Evolutionary conservation across 257 asterid species (phyloP).

Genomic region (Lycium barbarum): DNA sequence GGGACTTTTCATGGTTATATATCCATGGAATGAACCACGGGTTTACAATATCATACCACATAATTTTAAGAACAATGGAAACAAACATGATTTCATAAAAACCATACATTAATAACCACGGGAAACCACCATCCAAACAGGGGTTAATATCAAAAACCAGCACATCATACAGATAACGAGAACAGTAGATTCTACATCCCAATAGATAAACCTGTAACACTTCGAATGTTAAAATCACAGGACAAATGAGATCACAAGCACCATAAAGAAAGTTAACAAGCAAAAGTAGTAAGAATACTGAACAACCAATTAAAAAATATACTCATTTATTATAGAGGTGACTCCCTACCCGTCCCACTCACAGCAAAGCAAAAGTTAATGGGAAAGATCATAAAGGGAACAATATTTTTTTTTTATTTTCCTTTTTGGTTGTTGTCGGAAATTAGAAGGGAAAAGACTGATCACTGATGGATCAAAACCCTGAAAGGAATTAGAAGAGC

Average conservation of each 20-base stretch:
- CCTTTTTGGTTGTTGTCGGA: neutral
- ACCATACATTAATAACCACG: no score
- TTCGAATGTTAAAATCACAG: neutral
- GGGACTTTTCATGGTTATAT: no score
- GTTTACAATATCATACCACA: no score
- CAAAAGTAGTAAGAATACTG: neutral
- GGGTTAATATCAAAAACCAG: neutral
- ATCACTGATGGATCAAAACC: no score
- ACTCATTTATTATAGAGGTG: neutral
- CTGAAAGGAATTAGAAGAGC: no score
- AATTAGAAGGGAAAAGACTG: neutral
- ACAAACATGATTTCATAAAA: no score
- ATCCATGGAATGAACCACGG: no score
- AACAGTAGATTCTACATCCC: neutral
- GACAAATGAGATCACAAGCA: neutral
- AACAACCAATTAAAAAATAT: neutral
- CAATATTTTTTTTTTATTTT: neutral
- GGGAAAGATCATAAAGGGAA: neutral
- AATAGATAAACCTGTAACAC: neutral
- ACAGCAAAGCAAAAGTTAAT: neutral
- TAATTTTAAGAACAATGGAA: no score
- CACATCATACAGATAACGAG: neutral
- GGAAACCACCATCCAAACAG: no score
- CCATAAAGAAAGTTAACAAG: conserved; percentile 15
- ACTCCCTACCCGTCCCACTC: neutral